These are phyloP conservation scores for Macrolepiota albuminosa DNA, from an alignment of 768 basidiomycete genomes.

Conservation along the genomic window DNA sequence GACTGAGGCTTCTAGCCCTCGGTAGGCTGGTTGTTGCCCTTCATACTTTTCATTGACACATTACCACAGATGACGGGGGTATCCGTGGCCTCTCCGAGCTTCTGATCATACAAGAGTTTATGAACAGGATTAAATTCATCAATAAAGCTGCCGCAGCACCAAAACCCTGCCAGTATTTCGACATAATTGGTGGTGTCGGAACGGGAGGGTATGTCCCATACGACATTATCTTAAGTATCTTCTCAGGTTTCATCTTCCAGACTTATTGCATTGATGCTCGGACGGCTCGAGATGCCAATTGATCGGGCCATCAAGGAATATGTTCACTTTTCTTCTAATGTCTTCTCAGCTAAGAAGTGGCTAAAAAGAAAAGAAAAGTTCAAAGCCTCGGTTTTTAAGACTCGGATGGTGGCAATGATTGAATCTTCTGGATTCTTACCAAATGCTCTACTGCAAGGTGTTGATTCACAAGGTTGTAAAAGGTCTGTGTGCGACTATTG, in stretches of 20 bases:
- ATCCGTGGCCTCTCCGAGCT: neutral
- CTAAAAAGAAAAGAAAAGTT: neutral
- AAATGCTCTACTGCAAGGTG: neutral
- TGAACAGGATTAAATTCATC: neutral
- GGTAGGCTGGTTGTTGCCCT: neutral
- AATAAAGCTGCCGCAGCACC: too few species aligned
- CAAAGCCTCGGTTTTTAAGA: neutral
- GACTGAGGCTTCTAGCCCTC: neutral
- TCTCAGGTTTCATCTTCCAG: too few species aligned
- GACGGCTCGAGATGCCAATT: too few species aligned
- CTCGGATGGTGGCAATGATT: neutral
- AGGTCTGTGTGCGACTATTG: neutral
- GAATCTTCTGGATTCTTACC: neutral
- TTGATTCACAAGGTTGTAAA: neutral
- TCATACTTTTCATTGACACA: neutral
- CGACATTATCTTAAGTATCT: too few species aligned
- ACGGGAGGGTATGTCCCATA: too few species aligned
- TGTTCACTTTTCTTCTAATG: too few species aligned
- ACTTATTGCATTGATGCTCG: too few species aligned
- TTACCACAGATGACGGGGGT: neutral
- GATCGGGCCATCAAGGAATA: too few species aligned
- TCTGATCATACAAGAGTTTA: neutral
- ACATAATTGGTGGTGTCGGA: too few species aligned
- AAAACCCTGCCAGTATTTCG: too few species aligned
- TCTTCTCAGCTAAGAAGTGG: neutral